Evolutionary conservation across 139 green algal species (phyloP), one percentile per base, ranked within the genome.

Genomic region (Volvox africanus): DNA sequence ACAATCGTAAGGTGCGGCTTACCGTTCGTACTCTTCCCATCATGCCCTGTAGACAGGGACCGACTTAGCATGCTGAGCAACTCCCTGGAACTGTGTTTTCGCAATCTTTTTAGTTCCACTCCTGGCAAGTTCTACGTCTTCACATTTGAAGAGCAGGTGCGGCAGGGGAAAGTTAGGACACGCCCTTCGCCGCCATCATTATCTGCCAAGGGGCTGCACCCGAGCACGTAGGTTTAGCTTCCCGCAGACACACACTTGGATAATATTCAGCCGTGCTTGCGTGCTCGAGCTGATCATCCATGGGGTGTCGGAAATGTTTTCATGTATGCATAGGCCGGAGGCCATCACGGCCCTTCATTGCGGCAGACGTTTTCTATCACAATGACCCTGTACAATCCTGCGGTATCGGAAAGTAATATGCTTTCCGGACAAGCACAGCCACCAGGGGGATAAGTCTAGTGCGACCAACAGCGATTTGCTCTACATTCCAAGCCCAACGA

Each of bases 51-150:
- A 88, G 83, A 68, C 33, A 37, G 35, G 13, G 83, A 88, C 67
- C 83, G 83, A 2, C 1, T 67, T 26, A 0, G 28, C 5, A 36
- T 88, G 36, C 83, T 88, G 36, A 33, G 26, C 0, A 19, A 32
- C 0, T 80, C 83, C 26, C 50, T 88, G 12, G 14, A 28, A 16
- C 83, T 88, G 33, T 28, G 3, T 2, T 26, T 19, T 9, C 18
- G 73, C 17, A 44, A 88, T 65, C 83, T 88, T 1, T 67, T 88
- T n/a, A 36, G 35, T 16, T 44, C 33, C 35, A 88, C 83, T 1
- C 67, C 67, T n/a, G 35, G 11, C 65, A 80, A 16, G 14, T 21
- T 80, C 12, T 88, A 88, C 36, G 36, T 88, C 35, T 88, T 88
- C 83, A 88, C 67, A 5, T 44, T 30, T 18, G 19, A 50, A 26